These are phyloP conservation scores for Rostrohypoxylon terebratum DNA, from an alignment of 495 filamentous ascomycete genomes.

Conservation along the genomic window DNA sequence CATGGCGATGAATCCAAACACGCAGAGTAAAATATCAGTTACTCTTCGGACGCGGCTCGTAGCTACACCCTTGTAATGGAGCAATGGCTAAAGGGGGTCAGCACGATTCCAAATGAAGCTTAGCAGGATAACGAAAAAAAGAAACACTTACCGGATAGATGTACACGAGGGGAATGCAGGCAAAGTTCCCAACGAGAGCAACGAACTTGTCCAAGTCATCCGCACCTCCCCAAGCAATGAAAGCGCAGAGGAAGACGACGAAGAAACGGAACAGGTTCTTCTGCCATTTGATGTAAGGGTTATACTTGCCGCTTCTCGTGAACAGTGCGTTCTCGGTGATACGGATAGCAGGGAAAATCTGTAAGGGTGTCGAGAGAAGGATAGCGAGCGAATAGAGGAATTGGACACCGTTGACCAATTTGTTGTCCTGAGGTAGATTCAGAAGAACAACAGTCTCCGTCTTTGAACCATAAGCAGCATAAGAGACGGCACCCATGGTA, in stretches of 20 bases:
- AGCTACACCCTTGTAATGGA: conserved; percentile 86
- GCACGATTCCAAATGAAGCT: conserved; percentile 13
- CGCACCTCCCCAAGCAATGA: conserved; percentile 91
- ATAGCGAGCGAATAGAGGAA: conserved; percentile 96
- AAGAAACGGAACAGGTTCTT: conserved; percentile 97
- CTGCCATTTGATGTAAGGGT: conserved; percentile 96
- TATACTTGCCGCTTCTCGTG: conserved; percentile 90
- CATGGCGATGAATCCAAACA: conserved; percentile 88
- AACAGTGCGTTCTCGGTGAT: conserved; percentile 74
- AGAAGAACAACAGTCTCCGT: conserved; percentile 96
- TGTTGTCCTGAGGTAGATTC: conserved; percentile 95
- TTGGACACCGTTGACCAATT: conserved; percentile 94
- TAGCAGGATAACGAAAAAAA: not conserved
- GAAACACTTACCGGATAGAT: conserved; percentile 86
- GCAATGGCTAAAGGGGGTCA: conserved; percentile 73
- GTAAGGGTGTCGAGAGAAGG: conserved; percentile 89
- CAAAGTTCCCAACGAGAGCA: conserved; percentile 93
- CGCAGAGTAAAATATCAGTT: conserved; percentile 77
- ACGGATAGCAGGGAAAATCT: conserved; percentile 96
- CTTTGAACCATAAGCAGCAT: conserved; percentile 93
- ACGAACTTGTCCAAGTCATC: conserved; percentile 98
- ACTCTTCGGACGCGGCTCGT: conserved; percentile 69
- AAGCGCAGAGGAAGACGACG: conserved; percentile 84
- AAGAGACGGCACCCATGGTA: conserved; percentile 90
- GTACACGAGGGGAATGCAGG: conserved; percentile 96